Percentiles rank a stretch among this genome's conserved stretches.
These are phyloP conservation scores for Przewalskia tangutica DNA, from an alignment of 257 asterid species.

Conservation along the genomic window DNA sequence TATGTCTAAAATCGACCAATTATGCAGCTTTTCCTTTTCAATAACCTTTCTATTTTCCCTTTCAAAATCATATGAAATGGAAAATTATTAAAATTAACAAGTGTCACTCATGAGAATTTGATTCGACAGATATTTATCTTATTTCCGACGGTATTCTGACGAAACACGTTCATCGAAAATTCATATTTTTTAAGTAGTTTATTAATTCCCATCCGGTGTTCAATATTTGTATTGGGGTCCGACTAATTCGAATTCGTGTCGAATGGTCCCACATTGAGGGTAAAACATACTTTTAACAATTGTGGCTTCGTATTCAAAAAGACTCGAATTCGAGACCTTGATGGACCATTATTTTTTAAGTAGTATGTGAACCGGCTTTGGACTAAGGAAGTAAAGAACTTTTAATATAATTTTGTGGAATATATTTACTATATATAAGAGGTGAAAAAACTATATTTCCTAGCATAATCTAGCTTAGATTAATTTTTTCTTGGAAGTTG, in stretches of 20 bases:
- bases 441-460: neutral
- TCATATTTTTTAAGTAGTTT: neutral
- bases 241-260: too few species aligned
- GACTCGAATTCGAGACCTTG: too few species aligned
- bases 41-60: neutral
- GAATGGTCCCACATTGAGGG: too few species aligned
- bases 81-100: neutral
- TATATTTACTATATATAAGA: neutral
- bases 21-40: neutral
- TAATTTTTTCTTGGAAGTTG: neutral
- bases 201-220: too few species aligned
- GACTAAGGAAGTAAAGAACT: neutral
- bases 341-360: too few species aligned
- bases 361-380: neutral
- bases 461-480: neutral
- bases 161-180: neutral
- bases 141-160: neutral
- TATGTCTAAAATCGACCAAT: neutral
- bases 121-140: too few species aligned
- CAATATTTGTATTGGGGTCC: too few species aligned
- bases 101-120: too few species aligned
- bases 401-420: neutral
- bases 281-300: too few species aligned
- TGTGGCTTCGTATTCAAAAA: accelerated
- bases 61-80: neutral